Base-by-base conservation (phyloP, 164 flowering plant species). In the Annona squamosa region DNA sequence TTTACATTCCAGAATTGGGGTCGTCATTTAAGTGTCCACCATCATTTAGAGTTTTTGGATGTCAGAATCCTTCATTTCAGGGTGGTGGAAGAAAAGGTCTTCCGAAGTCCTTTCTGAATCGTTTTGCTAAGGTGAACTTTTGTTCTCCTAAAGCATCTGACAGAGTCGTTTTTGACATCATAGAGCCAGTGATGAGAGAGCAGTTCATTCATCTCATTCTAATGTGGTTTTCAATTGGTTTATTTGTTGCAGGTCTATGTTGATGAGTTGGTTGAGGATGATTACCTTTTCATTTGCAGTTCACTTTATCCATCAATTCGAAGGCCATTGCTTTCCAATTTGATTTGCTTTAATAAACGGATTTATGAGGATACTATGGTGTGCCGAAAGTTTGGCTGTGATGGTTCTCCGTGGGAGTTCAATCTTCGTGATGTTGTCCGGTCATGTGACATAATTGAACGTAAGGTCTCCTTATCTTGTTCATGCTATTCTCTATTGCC, bases 391-490 rank as follows among this genome's bases (percentile, higher is more conserved):
- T 96, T 88, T 82, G 98, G 88, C 59, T 90, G 84, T 76, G 85
- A 86, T 76, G 99, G 99, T 13, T 86, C 95, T 0, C 99, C 99
- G n/a, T 96, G 99, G 99, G 99, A 96, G 76, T 96, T 96, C 75
- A 96, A 96, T 80, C 84, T 96, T 37, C 95, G 99, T 46, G 99
- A 96, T 85, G 88, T 96, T n/a, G 76, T 88, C 37, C 86, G 99
- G 67, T 92, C 98, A 19, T 96, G 99, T 72, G 82, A 96, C 81
- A 81, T 93, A 6, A 88, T 93, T 59, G 75, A 86, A 89, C 90
- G 98, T 94, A 18, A 71, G 67, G 42, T 65, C 44, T 76, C 52
- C 43, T 66, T 76, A 13, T 17, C 57, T 1, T 19, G 1, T 52
- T 10, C 13, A 52, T 52, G 2, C 59, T 16, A 52, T 52, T 26